Evolutionary conservation across 768 basidiomycete genomes (phyloP), one percentile per base, ranked within the genome.

Genomic region (Neoboletus brunneissimus): DNA sequence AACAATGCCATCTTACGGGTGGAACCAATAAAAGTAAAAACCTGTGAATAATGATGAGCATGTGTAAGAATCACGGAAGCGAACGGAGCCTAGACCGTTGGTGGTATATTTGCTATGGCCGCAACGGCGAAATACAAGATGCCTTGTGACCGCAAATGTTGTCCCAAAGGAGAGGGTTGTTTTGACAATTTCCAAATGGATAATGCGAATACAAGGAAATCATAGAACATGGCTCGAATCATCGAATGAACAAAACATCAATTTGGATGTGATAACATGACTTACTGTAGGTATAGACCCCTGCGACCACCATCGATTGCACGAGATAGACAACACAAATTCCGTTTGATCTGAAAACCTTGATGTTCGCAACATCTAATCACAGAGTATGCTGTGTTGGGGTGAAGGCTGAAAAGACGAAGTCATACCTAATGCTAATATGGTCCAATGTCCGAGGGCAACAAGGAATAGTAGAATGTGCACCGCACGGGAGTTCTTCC

Each of bases 21-120:
- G 20, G 48, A 16, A 23, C 32, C 51, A 31, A 61, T 25, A 15
- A 55, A 45, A 18, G 32, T n/a, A 32, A 63, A 63, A 8, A 60
- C 55, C 62, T 64, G 16, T 4, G 50, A 12, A 32, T 12, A 29
- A 37, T 1, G 8, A 32, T 57, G 10, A 47, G 23, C 27, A 37
- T n/a, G 11, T 0, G 11, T 15, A 31, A 6, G 1, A 15, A 29
- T 23, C 9, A 34, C 12, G 3, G 11, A 5, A 29, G 13, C 0
- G 13, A 1, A 15, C 1, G 8, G 11, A 16, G 27, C 38, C 1
- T 51, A n/a, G 20, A 64, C 63, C 45, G 31, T 51, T 29, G 63
- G 54, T 6, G 46, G 35, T 16, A 64, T 34, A 38, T 60, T 62
- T 22, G 56, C 32, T 2, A 58, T 3, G 3, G 56, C 54, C 2